phyloP scores from a whole-genome alignment of 73 alveolate species.

The Paramecium sonneborni region DNA sequence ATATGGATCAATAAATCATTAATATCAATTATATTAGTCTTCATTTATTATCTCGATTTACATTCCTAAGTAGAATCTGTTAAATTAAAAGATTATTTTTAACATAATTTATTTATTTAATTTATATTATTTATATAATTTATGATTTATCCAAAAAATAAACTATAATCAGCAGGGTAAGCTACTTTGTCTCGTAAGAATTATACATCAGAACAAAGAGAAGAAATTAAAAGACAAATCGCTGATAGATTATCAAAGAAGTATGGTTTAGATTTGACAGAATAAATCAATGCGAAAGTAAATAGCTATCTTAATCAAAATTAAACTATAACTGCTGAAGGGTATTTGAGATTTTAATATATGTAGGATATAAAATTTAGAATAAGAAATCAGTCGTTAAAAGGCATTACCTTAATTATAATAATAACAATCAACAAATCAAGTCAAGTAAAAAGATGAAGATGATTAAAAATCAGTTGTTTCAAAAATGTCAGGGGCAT shows the following conservation, averaged over 20 bases:
- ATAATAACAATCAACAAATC: slow-evolving; percentile 25
- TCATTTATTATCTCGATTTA: too few species aligned
- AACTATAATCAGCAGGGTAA: slow-evolving; percentile 39
- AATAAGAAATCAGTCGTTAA: slow-evolving; percentile 54
- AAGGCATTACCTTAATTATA: slow-evolving; percentile 14
- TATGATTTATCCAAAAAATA: slow-evolving; percentile 56
- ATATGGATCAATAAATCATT: too few species aligned
- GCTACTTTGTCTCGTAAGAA: slow-evolving; percentile 8
- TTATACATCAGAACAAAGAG: slow-evolving; percentile 41
- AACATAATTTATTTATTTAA: background rate
- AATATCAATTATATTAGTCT: too few species aligned
- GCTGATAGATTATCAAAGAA: slow-evolving; percentile 63
- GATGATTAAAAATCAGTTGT: slow-evolving; percentile 64
- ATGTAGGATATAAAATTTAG: slow-evolving; percentile 50
- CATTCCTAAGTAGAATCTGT: too few species aligned
- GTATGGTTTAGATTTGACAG: slow-evolving; percentile 62
- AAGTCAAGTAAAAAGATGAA: slow-evolving; percentile 41
- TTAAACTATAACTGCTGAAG: slow-evolving; percentile 63
- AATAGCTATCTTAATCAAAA: slow-evolving; percentile 52
- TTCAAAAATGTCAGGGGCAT: slow-evolving; percentile 69
- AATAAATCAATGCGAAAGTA: slow-evolving; percentile 47
- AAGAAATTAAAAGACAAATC: slow-evolving; percentile 48
- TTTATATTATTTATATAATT: background rate
- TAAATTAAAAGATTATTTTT: background rate
- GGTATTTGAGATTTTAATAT: background rate